Conservation (phyloP, 345 rosid genomes). For the Boechera stricta region DNA sequence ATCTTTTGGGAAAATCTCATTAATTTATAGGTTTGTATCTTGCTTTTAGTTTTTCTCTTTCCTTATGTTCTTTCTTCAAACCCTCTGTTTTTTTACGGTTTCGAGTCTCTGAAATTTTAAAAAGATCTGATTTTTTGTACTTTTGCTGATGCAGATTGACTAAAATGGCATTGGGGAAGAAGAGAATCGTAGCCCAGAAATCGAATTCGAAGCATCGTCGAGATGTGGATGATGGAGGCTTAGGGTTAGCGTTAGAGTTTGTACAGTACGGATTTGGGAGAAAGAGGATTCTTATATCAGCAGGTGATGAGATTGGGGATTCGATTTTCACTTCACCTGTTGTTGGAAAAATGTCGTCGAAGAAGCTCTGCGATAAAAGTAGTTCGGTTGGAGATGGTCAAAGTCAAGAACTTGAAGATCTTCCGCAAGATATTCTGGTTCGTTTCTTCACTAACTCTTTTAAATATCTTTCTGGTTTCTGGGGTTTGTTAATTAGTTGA, state of each 20-base stretch:
- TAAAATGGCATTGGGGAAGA: conserved; percentile 60
- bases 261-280: conserved; percentile 68
- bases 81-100: conserved; percentile 17
- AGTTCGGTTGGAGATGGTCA: conserved; percentile 22
- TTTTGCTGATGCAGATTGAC: conserved; percentile 2
- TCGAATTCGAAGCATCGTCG: conserved; percentile 38
- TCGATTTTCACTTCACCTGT: conserved; percentile 30
- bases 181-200: conserved; percentile 49
- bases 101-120: not conserved
- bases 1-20: conserved; percentile 8
- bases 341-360: conserved; percentile 41
- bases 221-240: conserved; percentile 35
- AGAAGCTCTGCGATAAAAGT: conserved; percentile 60
- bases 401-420: conserved; percentile 57
- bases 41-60: not conserved
- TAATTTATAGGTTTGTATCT: conserved; percentile 20
- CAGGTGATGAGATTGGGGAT: conserved; percentile 42
- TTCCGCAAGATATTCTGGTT: conserved; percentile 81
- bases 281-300: conserved; percentile 64
- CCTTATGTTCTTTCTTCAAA: not conserved
- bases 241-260: conserved; percentile 52
- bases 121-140: conserved; percentile 20
- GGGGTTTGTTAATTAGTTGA: not conserved
- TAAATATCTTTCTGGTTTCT: not conserved
- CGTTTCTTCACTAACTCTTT: conserved; percentile 16